Base-by-base conservation (phyloP, 1,139 yeast genomes). In the Taiozyma sp. region DNA sequence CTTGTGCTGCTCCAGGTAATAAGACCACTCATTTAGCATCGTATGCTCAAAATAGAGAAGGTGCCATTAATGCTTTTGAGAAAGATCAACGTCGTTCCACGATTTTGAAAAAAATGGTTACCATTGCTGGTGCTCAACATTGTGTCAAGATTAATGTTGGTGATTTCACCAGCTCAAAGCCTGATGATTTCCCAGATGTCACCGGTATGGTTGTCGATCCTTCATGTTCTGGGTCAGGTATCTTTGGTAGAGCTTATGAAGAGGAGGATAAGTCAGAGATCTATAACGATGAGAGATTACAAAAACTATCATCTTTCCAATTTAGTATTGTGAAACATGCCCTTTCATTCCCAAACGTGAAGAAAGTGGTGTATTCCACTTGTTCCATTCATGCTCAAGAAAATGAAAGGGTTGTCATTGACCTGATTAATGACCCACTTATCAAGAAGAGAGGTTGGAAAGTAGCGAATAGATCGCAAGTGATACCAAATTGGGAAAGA, bases 1-100 rank as follows among this genome's bases (percentile, higher is more conserved):
- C 97, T 0, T 92, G 98, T 70, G 91, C 99, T 2, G 99, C 99
- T 0, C 99, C 99, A 2, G 99, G 99, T 8, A 93, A 93, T 69
- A 95, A 93, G 67, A 93, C 99, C 0, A 89, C 98, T 0, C 98
- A 92, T 69, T 73, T 86, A 30, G 97, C 98, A 0, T 80, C 96
- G 1, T 71, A 80, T 65, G 66, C 74, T 56, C 65, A 67, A 54
- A 51, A 52, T 7, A 52, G 57, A 3, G 51, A 54, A 0, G 56
- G 59, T 13, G 54, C 57, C 2, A 84, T 92, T 7, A 78, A 78
- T 61, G 99, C 99, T 0, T 93, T 91, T 70, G 99, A 93, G 68
- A 78, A 92, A 60, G 96, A 95, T 63, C 71, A 75, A 3, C 78
- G 79, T 48, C 75, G 99, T 57, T 87, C 89, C 1, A 75, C 81